phyloP scores from a whole-genome alignment of 2,329 filamentous ascomycete genomes.

The Paraphoma chrysanthemicola region DNA sequence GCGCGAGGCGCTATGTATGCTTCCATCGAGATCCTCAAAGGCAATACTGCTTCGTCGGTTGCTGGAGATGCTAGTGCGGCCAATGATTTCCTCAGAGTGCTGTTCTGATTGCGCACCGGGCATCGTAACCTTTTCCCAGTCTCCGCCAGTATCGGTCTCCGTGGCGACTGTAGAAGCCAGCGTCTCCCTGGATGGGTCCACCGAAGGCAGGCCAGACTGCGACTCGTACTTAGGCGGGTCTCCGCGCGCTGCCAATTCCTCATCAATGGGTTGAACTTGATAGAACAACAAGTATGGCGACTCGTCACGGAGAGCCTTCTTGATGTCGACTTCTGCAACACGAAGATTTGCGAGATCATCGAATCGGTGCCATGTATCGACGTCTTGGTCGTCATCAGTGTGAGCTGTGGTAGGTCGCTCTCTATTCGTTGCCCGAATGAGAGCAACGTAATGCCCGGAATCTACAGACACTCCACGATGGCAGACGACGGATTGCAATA shows the following conservation, averaged over 20 bases:
- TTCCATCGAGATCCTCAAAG: conserved; percentile 47
- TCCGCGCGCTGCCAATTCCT: conserved; percentile 58
- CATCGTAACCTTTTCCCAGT: conserved; percentile 29
- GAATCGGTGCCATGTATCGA: conserved; percentile 79
- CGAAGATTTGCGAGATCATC: conserved; percentile 82
- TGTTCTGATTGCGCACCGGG: conserved; percentile 21
- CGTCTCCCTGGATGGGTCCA: conserved; percentile 38
- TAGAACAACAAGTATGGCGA: conserved; percentile 96
- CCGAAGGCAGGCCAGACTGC: conserved; percentile 21
- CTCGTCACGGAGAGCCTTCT: conserved; percentile 78
- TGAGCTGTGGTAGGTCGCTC: conserved; percentile 50
- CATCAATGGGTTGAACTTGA: conserved; percentile 86
- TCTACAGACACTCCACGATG: conserved; percentile 86
- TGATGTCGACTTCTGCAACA: conserved; percentile 78
- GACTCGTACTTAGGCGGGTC: conserved; percentile 53
- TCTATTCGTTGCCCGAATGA: conserved; percentile 72
- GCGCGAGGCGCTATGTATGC: conserved; percentile 33
- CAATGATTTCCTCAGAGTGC: conserved; percentile 28
- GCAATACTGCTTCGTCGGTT: conserved; percentile 49
- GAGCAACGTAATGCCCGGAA: conserved; percentile 89
- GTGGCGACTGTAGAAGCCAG: conserved; percentile 26
- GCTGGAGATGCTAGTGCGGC: conserved; percentile 47
- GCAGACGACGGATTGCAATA: conserved; percentile 89
- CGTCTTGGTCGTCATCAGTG: conserved; percentile 55
- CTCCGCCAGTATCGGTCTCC: conserved; percentile 27